These are phyloP conservation scores for Plantago coronopus DNA, from an alignment of 305 asterid species.

Conservation along the genomic window DNA sequence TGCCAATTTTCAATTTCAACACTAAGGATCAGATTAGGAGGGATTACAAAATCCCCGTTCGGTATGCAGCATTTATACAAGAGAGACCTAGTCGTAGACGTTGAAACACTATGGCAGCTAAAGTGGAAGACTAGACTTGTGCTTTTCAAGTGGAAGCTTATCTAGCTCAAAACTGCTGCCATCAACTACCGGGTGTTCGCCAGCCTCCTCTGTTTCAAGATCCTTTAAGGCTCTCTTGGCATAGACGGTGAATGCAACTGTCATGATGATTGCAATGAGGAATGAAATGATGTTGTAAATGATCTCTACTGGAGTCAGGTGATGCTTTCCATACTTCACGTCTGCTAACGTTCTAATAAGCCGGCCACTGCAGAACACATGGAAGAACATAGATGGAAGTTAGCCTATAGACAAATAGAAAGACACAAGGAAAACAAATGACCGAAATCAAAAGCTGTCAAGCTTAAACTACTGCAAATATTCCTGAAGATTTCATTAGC, in stretches of 20 bases:
- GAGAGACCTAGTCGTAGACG: slow-evolving; percentile 13
- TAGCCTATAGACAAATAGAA: neutral
- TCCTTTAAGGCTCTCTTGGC: slow-evolving; percentile 54
- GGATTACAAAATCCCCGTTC: neutral
- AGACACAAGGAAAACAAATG: neutral
- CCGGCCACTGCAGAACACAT: slow-evolving; percentile 54
- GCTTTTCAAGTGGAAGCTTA: slow-evolving; percentile 41
- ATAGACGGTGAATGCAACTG: slow-evolving; percentile 57
- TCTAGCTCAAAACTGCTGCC: slow-evolving; percentile 35
- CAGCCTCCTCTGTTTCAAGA: slow-evolving; percentile 33
- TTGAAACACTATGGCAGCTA: slow-evolving; percentile 16
- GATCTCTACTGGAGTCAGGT: slow-evolving; percentile 55
- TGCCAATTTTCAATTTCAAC: no score
- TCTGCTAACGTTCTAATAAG: slow-evolving; percentile 69
- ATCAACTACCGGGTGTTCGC: slow-evolving; percentile 23
- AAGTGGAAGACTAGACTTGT: slow-evolving; percentile 29
- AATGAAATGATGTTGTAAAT: slow-evolving; percentile 52
- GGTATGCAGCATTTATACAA: slow-evolving; percentile 31
- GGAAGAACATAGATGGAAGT: neutral
- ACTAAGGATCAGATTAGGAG: neutral
- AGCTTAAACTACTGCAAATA: neutral
- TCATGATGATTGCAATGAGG: slow-evolving; percentile 49
- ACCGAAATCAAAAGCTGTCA: neutral
- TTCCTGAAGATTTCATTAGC: no score
- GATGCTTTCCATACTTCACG: slow-evolving; percentile 54